Conservation (phyloP, 805 yeast species). For the Cyberlindnera mrakii region DNA sequence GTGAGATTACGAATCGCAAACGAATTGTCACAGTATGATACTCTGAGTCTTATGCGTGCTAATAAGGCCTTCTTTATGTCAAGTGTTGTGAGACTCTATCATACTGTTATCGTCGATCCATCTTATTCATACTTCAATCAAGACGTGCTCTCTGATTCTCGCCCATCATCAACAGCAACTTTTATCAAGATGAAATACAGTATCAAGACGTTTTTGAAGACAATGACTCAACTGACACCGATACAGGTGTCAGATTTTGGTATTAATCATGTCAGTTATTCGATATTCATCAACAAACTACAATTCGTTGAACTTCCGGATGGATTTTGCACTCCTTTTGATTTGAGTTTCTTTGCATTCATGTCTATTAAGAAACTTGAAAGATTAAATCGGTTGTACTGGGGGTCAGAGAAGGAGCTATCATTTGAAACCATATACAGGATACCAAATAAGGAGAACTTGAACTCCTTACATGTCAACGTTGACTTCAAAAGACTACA, state of each 20-base stretch:
- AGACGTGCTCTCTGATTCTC: constrained; percentile 25
- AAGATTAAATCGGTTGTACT: constrained; percentile 19
- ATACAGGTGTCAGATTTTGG: constrained; percentile 1
- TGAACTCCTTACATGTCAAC: constrained; percentile 27
- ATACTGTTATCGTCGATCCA: constrained; percentile 24
- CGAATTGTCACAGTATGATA: constrained; percentile 33
- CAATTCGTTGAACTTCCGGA: constrained; percentile 36
- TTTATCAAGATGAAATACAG: constrained; percentile 35
- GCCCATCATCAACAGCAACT: constrained; percentile 7
- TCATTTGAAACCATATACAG: constrained; percentile 26
- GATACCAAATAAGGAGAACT: constrained; percentile 25
- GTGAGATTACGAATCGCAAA: constrained; percentile 28
- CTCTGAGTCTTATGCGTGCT: constrained; percentile 27
- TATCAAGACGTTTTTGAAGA: constrained; percentile 30
- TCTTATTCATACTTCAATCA: constrained; percentile 33
- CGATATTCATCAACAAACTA: constrained; percentile 22
- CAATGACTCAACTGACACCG: constrained; percentile 6
- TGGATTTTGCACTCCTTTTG: constrained; percentile 31
- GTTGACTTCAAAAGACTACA: constrained; percentile 24
- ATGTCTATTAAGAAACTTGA: constrained; percentile 25
- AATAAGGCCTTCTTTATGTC: constrained; percentile 27
- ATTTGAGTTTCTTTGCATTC: constrained; percentile 24
- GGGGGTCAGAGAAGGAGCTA: constrained; percentile 32
- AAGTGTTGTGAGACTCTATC: constrained; percentile 31
- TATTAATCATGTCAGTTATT: constrained; percentile 2